Percentiles rank a stretch among this genome's conserved stretches.
Evolutionary conservation across 2,329 filamentous ascomycete genomes (phyloP).

Genomic region (Monascus ruber): DNA sequence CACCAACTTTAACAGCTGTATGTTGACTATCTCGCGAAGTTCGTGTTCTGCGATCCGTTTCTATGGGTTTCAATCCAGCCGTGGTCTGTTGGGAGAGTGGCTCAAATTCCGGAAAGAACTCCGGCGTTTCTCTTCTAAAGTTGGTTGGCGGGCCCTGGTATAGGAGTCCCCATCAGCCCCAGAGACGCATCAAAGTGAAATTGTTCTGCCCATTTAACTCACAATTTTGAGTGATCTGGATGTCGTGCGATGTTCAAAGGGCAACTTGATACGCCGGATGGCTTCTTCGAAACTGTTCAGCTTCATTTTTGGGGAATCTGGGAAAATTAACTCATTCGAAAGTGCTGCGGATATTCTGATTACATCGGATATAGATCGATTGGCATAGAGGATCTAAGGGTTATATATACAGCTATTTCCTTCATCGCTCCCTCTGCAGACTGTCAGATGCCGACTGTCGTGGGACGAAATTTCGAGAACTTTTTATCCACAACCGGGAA

Average conservation of each 20-base stretch:
- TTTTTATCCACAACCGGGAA: too few relatives aligned
- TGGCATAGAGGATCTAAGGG: too few relatives aligned
- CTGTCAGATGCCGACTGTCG: too few relatives aligned
- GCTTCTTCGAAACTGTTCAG: constrained; percentile 28
- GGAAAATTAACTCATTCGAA: background rate
- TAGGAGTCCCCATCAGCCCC: background rate
- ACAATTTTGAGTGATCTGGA: constrained; percentile 26
- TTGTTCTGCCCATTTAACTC: constrained; percentile 3
- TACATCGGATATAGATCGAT: too few relatives aligned
- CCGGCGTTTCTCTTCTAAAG: constrained; percentile 30
- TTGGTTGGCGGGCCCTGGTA: constrained; percentile 30
- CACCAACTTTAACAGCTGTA: constrained; percentile 17
- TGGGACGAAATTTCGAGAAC: too few relatives aligned
- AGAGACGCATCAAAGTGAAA: background rate
- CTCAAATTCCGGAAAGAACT: constrained; percentile 30
- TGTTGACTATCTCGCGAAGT: constrained; percentile 21
- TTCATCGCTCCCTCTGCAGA: too few relatives aligned
- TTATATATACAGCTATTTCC: too few relatives aligned
- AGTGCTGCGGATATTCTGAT: too few relatives aligned
- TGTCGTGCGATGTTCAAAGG: constrained; percentile 17
- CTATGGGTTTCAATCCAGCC: constrained; percentile 6
- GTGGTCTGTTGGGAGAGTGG: constrained; percentile 14
- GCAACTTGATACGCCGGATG: constrained; percentile 20
- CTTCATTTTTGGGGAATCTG: constrained; percentile 2
- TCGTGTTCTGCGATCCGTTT: constrained; percentile 22